Evolutionary conservation across 2,329 filamentous ascomycete species (phyloP).

Genomic region (Cryoendolithus antarcticus): DNA sequence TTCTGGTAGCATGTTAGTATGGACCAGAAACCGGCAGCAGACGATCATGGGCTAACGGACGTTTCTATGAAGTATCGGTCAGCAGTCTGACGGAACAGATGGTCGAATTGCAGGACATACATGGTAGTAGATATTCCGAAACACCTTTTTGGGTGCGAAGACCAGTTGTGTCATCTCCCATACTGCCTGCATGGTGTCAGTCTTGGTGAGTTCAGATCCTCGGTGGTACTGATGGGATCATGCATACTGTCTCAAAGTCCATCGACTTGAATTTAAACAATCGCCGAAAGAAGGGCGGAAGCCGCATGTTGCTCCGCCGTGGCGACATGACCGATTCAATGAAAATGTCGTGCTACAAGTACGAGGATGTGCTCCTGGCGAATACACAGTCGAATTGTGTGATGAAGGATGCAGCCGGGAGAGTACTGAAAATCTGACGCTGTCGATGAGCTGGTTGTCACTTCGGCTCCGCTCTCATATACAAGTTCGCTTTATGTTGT

Average conservation of each 20-base stretch:
- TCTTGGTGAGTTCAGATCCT: background rate
- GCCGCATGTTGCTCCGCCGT: slow-evolving; percentile 35
- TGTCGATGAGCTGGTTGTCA: too few species aligned
- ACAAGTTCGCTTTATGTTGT: too few species aligned
- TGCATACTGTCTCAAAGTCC: slow-evolving; percentile 53
- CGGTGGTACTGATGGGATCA: background rate
- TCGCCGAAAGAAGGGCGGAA: slow-evolving; percentile 56
- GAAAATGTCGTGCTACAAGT: too few species aligned
- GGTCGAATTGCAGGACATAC: slow-evolving; percentile 27
- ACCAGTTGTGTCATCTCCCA: slow-evolving; percentile 61
- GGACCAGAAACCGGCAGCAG: background rate
- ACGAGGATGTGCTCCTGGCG: too few species aligned
- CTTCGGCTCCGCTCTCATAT: too few species aligned
- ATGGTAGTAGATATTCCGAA: slow-evolving; percentile 59
- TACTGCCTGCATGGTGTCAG: slow-evolving; percentile 33
- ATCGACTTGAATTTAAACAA: slow-evolving; percentile 62
- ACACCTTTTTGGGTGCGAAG: slow-evolving; percentile 59
- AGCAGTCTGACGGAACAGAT: background rate
- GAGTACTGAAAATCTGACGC: too few species aligned
- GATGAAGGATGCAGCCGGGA: too few species aligned
- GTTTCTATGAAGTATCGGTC: slow-evolving; percentile 16
- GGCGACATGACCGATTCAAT: slow-evolving; percentile 1
- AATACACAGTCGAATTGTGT: too few species aligned
- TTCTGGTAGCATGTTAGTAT: slow-evolving; percentile 24
- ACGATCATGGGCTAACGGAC: slow-evolving; percentile 7